A percentile compares a stretch with the other conserved stretches of the same genome.
Evolutionary conservation across 2,329 filamentous ascomycete genomes (phyloP).

Genomic region (Neofusicoccum ribis): DNA sequence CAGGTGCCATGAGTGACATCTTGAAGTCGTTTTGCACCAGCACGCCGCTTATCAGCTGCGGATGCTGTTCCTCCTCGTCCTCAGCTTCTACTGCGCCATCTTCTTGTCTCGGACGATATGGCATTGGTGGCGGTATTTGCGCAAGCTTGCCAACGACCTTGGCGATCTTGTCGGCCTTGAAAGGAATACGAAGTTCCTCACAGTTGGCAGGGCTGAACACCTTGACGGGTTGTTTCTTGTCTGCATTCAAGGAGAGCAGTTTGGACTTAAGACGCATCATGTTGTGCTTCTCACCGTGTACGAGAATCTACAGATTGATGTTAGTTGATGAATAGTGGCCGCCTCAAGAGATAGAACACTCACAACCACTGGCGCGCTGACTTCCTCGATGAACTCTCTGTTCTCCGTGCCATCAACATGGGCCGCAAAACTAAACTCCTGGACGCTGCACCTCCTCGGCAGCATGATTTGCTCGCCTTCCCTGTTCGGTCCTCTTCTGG

Average conservation of each 20-base stretch:
- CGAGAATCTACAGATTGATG: conserved; percentile 68
- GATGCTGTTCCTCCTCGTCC: conserved; percentile 28
- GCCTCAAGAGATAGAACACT: conserved; percentile 41
- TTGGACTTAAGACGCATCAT: conserved; percentile 98
- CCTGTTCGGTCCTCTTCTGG: conserved; percentile 61
- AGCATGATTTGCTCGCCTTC: conserved; percentile 85
- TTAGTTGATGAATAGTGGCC: neutral
- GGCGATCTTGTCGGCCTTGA: conserved; percentile 91
- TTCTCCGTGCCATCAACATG: conserved; percentile 97
- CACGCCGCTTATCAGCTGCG: conserved; percentile 77
- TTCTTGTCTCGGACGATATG: conserved; percentile 39
- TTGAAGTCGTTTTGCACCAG: conserved; percentile 98
- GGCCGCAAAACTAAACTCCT: conserved; percentile 93
- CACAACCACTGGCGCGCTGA: conserved; percentile 88
- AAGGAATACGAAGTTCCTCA: conserved; percentile 91
- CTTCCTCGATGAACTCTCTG: conserved; percentile 93
- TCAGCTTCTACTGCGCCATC: conserved; percentile 35
- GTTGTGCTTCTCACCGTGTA: conserved; percentile 95
- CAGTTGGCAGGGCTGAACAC: conserved; percentile 94
- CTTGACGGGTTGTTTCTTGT: conserved; percentile 79
- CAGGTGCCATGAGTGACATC: conserved; percentile 92
- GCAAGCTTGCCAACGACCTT: conserved; percentile 96
- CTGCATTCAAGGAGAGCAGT: conserved; percentile 84
- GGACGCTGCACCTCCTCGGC: conserved; percentile 85
- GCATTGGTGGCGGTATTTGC: conserved; percentile 67